Evolutionary conservation across 176 grass and related monocot species (phyloP), one percentile per base, ranked within the genome.

Genomic region (Tillandsia leiboldiana): DNA sequence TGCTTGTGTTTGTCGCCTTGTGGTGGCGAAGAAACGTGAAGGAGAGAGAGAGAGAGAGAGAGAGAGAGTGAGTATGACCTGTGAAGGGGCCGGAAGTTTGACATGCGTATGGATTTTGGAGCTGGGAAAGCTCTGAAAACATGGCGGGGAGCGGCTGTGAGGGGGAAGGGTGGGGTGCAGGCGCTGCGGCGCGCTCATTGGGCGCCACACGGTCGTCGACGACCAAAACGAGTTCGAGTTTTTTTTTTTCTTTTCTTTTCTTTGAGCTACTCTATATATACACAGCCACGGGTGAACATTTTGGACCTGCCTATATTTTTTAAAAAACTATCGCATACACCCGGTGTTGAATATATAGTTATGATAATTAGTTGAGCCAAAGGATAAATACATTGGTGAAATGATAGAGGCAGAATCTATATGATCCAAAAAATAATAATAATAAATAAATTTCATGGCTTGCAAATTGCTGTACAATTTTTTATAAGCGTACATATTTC

Each of bases 101-200:
- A 80, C 83, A 80, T 85, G 77, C 76, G 83, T 76, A 80, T 75
- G 77, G 83, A 80, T 79, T 74, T 75, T 65, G 77, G 83, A 71
- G 82, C 69, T 59, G 72, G 33, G 63, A 73, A 67, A 77, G 83
- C 83, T 73, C 83, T 85, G 83, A 85, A 85, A 85, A 85, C 83
- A 85, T 85, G 83, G 77, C 23, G 73, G 65, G 67, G 26, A 85
- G 83, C 83, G 77, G 83, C 83, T 76, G 77, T 69, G 68, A 70
- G 56, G 67, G 77, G 77, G 7, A 42, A 42, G 33, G 33, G 33
- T 42, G 33, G 33, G 33, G 33, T 0, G 77, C 77, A 85, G 83
- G 77, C 68, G 83, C 77, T 80, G 83, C 73, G 76, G 53, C 76
- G 58, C 65, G 70, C 29, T 78, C 58, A 56, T 62, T 76, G 79